phyloP scores from a whole-genome alignment of 2,329 filamentous ascomycete genomes.

The Fusarium pilosicola region DNA sequence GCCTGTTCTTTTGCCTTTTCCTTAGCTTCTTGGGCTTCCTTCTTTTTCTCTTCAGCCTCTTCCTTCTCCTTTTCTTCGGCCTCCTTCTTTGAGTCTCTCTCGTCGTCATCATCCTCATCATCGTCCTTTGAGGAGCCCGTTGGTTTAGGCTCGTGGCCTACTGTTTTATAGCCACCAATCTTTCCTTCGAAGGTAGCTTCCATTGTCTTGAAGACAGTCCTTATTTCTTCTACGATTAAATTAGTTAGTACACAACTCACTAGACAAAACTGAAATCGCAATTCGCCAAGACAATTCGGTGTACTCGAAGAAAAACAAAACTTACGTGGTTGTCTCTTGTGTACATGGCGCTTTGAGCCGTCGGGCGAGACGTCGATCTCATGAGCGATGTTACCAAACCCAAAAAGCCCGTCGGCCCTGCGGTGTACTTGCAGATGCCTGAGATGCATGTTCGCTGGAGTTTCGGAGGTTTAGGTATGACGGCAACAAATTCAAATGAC shows the following conservation, averaged over 20 bases:
- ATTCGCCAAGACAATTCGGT: neutral
- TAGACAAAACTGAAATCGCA: neutral
- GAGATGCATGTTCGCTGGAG: constrained; percentile 44
- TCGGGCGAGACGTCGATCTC: constrained; percentile 29
- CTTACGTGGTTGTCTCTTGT: constrained; percentile 31
- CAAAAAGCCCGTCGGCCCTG: constrained; percentile 42
- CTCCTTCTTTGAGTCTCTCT: constrained; percentile 17
- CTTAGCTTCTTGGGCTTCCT: constrained; percentile 34
- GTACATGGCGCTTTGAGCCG: constrained; percentile 13
- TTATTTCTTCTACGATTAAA: constrained; percentile 44
- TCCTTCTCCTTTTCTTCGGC: constrained; percentile 33
- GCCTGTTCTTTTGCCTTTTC: constrained; percentile 35
- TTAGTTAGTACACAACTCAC: constrained; percentile 8
- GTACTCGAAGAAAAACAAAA: neutral
- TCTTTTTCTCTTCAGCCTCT: constrained; percentile 22
- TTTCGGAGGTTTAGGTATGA: neutral
- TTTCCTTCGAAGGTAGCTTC: constrained; percentile 54
- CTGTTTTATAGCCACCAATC: constrained; percentile 56
- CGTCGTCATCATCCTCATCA: constrained; percentile 3
- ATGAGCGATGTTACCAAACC: constrained; percentile 42
- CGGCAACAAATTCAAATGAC: neutral
- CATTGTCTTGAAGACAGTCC: constrained; percentile 56
- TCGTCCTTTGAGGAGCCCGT: constrained; percentile 22
- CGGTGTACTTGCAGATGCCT: constrained; percentile 45
- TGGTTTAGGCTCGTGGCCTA: constrained; percentile 33